A percentile compares a stretch with the other conserved stretches of the same genome.
phyloP scores from a whole-genome alignment of 768 basidiomycete genomes.

The Amanita fuliginea region DNA sequence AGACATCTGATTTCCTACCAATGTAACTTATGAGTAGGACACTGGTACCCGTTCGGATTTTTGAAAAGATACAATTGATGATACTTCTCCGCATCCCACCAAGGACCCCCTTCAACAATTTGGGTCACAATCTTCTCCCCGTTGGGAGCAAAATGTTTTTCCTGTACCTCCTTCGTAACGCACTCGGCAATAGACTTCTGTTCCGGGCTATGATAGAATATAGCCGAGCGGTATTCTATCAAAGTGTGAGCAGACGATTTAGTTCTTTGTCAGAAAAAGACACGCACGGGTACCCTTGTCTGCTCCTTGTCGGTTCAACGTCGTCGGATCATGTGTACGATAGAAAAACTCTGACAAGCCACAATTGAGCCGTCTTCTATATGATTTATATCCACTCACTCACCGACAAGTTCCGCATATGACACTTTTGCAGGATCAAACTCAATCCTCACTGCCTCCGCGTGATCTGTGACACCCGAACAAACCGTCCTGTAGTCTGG shows the following conservation, averaged over 20 bases:
- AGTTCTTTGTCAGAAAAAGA: neutral
- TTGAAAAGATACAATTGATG: conserved; percentile 78
- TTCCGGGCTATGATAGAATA: conserved; percentile 69
- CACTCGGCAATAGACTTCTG: conserved; percentile 63
- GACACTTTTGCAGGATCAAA: conserved; percentile 71
- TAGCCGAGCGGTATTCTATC: conserved; percentile 86
- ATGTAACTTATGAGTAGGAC: conserved; percentile 77
- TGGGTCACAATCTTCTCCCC: conserved; percentile 70
- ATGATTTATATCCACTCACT: conserved; percentile 17
- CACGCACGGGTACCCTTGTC: conserved; percentile 71
- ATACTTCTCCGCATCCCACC: conserved; percentile 80
- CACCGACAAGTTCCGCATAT: conserved; percentile 82
- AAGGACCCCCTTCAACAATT: conserved; percentile 56
- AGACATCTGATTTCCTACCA: conserved; percentile 38
- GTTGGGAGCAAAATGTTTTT: conserved; percentile 67
- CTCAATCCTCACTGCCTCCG: conserved; percentile 79
- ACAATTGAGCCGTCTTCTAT: neutral
- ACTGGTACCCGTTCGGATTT: conserved; percentile 86
- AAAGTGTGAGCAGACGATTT: neutral
- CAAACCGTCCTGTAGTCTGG: conserved; percentile 75
- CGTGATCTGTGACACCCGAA: conserved; percentile 72
- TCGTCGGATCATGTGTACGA: conserved; percentile 89
- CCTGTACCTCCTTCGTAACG: conserved; percentile 76
- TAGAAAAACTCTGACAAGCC: conserved; percentile 74
- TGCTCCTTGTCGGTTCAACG: conserved; percentile 64